Conservation (phyloP, 306 rosid genomes). For the Mimosa bimucronata region DNA sequence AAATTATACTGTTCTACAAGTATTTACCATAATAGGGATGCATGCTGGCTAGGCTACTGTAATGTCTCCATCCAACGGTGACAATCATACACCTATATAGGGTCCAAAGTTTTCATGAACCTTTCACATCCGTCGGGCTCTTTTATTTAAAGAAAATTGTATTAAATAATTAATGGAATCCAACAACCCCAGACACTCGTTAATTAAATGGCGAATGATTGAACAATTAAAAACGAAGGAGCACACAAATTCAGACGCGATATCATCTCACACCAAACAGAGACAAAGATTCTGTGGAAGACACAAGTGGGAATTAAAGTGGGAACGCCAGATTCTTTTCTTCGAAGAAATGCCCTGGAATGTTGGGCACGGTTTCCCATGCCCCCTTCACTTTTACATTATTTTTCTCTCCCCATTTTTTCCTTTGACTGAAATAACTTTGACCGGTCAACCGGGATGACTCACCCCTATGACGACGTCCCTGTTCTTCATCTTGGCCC, state of each 20-base stretch:
- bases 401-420: slow-evolving; percentile 31
- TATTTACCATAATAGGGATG: not conserved
- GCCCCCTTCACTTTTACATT: slow-evolving; percentile 38
- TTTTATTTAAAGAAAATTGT: not conserved
- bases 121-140: not conserved
- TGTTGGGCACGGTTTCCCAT: slow-evolving; percentile 52
- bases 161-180: not conserved
- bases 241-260: slow-evolving; percentile 22
- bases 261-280: not conserved
- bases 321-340: slow-evolving; percentile 54
- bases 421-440: slow-evolving; percentile 43
- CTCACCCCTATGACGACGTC: slow-evolving; percentile 40
- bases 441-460: slow-evolving; percentile 70
- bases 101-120: not conserved
- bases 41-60: not conserved
- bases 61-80: not conserved
- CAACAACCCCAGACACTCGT: not conserved
- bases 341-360: slow-evolving; percentile 40
- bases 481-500: slow-evolving; percentile 25
- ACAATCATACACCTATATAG: not conserved
- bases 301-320: slow-evolving; percentile 27
- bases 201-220: slow-evolving; percentile 16
- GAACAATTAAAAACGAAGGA: slow-evolving; percentile 1
- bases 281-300: slow-evolving; percentile 36
- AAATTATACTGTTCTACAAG: not conserved